Percentiles rank a stretch among this genome's conserved stretches.
These are phyloP conservation scores for Fusarium sp. DNA, from an alignment of 2,329 filamentous ascomycete species.

Conservation along the genomic window DNA sequence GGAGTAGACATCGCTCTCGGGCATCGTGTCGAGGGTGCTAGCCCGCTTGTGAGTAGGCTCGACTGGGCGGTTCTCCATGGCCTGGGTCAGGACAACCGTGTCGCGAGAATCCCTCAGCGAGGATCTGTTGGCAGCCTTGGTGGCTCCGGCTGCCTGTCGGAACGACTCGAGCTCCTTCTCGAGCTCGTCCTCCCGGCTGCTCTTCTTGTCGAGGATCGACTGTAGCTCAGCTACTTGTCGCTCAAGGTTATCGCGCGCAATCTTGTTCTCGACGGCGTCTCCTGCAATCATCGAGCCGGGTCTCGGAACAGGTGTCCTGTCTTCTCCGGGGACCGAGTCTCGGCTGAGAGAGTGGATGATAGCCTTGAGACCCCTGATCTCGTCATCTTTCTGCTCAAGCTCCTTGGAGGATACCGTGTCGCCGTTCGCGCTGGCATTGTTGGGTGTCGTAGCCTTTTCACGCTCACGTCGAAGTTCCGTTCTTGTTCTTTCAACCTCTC, in stretches of 20 bases:
- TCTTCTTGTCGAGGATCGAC: slow-evolving; percentile 78
- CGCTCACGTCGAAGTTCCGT: slow-evolving; percentile 89
- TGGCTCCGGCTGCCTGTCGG: slow-evolving; percentile 57
- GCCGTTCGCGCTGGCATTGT: slow-evolving; percentile 51
- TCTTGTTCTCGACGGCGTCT: slow-evolving; percentile 48
- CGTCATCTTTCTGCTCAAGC: slow-evolving; percentile 93
- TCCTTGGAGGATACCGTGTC: slow-evolving; percentile 73
- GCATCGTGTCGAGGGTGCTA: slow-evolving; percentile 74
- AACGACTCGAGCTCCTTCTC: slow-evolving; percentile 82
- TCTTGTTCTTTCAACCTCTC: slow-evolving; percentile 92
- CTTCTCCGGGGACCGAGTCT: slow-evolving; percentile 68
- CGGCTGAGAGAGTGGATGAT: slow-evolving; percentile 96
- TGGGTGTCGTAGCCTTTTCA: slow-evolving; percentile 71
- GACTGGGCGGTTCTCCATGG: slow-evolving; percentile 60
- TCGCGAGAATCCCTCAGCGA: slow-evolving; percentile 75
- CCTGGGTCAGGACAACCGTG: slow-evolving; percentile 70
- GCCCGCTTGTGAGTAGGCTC: slow-evolving; percentile 61
- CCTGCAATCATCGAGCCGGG: slow-evolving; percentile 52
- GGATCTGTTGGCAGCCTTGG: slow-evolving; percentile 60
- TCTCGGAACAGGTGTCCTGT: slow-evolving; percentile 46
- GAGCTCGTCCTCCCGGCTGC: slow-evolving; percentile 82
- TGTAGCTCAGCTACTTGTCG: slow-evolving; percentile 84
- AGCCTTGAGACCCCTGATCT: slow-evolving; percentile 95
- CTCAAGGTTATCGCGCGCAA: slow-evolving; percentile 75
- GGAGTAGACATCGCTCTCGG: slow-evolving; percentile 77